phyloP scores from a whole-genome alignment of 225 moss, liverwort and hornwort species.

The Physcomitrium patens region DNA sequence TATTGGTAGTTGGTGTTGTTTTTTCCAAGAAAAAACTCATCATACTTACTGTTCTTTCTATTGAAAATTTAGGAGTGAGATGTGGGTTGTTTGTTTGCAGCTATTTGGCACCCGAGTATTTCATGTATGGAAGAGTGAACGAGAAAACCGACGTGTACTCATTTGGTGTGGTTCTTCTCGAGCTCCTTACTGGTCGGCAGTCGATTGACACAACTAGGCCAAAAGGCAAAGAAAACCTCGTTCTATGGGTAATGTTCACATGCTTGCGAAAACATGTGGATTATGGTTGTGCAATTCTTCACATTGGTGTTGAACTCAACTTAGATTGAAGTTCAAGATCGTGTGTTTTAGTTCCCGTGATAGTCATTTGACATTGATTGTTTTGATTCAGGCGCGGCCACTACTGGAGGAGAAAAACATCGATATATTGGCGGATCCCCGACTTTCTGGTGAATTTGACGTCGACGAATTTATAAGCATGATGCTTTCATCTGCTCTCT shows the following conservation, averaged over 20 bases:
- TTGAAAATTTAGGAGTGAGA: neutral
- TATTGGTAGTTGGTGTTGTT: neutral
- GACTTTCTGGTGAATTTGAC: constrained; percentile 45
- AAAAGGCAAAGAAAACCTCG: constrained; percentile 70
- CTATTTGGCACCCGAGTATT: constrained; percentile 73
- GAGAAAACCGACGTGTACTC: constrained; percentile 67
- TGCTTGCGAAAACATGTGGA: neutral
- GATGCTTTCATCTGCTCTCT: constrained; percentile 65
- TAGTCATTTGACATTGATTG: neutral
- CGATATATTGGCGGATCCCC: constrained; percentile 46
- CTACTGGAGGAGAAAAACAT: constrained; percentile 52
- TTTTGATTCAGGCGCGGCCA: constrained; percentile 52
- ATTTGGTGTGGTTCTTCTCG: constrained; percentile 66
- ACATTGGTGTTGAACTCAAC: neutral
- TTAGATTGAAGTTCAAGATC: neutral
- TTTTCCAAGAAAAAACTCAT: neutral
- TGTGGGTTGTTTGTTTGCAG: constrained; percentile 41
- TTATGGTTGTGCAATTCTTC: constrained; percentile 12
- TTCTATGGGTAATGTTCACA: constrained; percentile 55
- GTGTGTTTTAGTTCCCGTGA: neutral
- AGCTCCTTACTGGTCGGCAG: constrained; percentile 67
- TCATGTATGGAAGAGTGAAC: constrained; percentile 67
- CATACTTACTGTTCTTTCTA: neutral
- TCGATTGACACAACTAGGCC: constrained; percentile 68
- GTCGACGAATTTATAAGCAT: constrained; percentile 49